Evolutionary conservation across 768 basidiomycete genomes (phyloP), one percentile per base, ranked within the genome.

Genomic region (Lepiota brunneoincarnata): DNA sequence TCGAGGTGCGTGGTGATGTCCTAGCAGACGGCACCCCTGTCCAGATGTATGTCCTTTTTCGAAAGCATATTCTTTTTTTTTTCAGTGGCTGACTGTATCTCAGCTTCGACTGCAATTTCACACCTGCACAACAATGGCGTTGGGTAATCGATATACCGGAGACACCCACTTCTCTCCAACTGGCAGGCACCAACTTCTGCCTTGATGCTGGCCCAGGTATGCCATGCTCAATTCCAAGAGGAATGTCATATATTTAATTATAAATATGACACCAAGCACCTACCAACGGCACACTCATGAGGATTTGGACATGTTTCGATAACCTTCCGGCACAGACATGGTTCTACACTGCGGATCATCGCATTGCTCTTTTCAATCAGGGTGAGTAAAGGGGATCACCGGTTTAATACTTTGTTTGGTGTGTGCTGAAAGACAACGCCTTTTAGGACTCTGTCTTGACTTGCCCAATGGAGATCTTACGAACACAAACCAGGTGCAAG

Each of bases 81-180:
- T 20, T 10, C 6, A 24, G 15, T 40, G 2, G 20, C 21, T 48
- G n/a, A 48, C 6, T 15, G 6, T n/a, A 20, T 6, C n/a, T 18
- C 10, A 69, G 66, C 20, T 64, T 61, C 31, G 65, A 65, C 51
- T 67, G 68, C 49, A 64, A 67, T 46, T 61, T 60, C 20, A 61
- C 59, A 9, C 47, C 54, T n/a, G 66, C 64, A 3, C 68, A 69
- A 20, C 56, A 61, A 37, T 69, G 68, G 68, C 38, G 66, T 21
- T 54, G 59, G 35, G 47, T 45, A 1, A 62, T 60, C 6, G 21
- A 26, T 5, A 68, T 65, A 1, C 18, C 31, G 11, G 31, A 31
- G 31, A 31, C 31, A 9, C 31, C 31, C 31, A 31, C 7, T 10
- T 58, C 63, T 12, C 57, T 69, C 52, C 56, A 51, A 31, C 51